Evolutionary conservation across 768 basidiomycete species (phyloP).

Genomic region (Tricholoma hemisulphureum): DNA sequence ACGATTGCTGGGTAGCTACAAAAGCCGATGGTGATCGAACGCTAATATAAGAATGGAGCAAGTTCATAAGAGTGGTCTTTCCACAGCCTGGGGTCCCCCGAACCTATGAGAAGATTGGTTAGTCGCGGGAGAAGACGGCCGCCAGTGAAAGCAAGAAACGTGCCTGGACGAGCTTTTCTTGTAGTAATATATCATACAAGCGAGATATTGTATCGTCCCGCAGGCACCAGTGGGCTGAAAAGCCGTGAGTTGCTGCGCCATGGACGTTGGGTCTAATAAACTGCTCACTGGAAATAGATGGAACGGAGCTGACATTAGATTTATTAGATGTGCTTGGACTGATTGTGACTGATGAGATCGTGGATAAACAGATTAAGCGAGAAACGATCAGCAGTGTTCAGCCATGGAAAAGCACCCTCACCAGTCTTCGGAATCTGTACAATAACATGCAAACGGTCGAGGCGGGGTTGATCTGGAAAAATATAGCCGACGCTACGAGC

Average conservation of each 20-base stretch:
- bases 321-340: background rate
- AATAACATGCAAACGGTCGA: too few species aligned
- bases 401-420: too few species aligned
- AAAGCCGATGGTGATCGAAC: background rate
- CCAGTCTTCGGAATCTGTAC: too few species aligned
- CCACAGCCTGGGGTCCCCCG: background rate
- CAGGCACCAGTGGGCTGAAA: background rate
- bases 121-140: background rate
- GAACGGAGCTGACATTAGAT: background rate
- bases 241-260: background rate
- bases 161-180: background rate
- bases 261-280: background rate
- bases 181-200: background rate
- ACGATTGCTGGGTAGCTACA: background rate
- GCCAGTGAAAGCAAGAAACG: background rate
- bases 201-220: background rate
- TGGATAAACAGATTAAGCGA: too few species aligned
- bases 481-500: too few species aligned
- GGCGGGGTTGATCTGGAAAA: background rate
- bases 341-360: background rate
- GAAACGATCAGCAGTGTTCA: background rate
- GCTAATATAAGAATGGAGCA: background rate
- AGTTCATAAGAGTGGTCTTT: background rate
- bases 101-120: background rate
- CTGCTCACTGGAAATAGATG: background rate